phyloP scores from a whole-genome alignment of 208 protist genomes.

The Endotrypanum monterogeii region DNA sequence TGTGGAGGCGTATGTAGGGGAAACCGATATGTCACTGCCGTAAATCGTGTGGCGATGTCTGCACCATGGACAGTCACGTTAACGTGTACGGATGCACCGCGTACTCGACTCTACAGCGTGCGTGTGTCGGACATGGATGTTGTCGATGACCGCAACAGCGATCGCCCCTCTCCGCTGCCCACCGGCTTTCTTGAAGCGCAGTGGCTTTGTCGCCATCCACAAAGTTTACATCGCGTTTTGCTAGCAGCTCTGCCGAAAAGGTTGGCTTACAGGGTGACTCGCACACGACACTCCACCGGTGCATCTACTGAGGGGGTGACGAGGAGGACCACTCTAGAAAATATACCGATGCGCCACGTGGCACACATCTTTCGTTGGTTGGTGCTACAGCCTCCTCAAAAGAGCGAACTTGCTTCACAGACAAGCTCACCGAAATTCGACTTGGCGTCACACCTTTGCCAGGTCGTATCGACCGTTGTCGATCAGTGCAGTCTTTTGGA shows the following conservation, averaged over 20 bases:
- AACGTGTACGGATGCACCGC: conserved; percentile 10
- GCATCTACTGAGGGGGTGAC: neutral
- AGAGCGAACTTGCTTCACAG: neutral
- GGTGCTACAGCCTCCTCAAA: neutral
- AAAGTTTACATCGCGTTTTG: conserved; percentile 8
- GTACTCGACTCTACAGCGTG: conserved; percentile 20
- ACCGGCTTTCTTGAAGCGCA: conserved; percentile 9
- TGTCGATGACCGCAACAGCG: neutral
- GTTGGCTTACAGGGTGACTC: neutral
- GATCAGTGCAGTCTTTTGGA: conserved; percentile 49
- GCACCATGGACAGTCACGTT: conserved; percentile 14
- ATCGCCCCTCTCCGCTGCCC: conserved; percentile 2
- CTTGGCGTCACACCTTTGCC: conserved; percentile 11
- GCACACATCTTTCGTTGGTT: conserved; percentile 28
- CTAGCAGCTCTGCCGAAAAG: conserved; percentile 8
- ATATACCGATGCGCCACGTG: conserved; percentile 17
- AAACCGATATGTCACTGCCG: neutral
- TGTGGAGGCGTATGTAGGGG: neutral
- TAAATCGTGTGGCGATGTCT: neutral
- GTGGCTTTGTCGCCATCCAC: conserved; percentile 24
- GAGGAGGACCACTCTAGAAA: neutral
- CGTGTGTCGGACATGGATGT: neutral
- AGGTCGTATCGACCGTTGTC: conserved; percentile 40
- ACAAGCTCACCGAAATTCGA: conserved; percentile 4
- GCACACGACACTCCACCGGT: neutral